Evolutionary conservation across 164 flowering plant genomes (phyloP).

Genomic region (Vitis amurensis): DNA sequence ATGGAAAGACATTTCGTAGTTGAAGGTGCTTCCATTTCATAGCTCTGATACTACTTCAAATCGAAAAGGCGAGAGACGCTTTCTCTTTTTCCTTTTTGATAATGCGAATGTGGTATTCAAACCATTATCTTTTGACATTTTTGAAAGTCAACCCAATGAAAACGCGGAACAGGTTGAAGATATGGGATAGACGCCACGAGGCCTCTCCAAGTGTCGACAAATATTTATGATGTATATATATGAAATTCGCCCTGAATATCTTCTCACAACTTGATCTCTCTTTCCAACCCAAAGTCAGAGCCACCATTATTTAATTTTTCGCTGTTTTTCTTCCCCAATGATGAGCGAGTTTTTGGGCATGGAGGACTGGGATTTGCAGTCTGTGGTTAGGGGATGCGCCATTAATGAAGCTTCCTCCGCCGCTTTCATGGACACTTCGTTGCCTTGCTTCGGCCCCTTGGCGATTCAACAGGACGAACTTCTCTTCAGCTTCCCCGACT

Average conservation of each 20-base stretch:
- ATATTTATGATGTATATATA: no score
- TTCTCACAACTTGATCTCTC: background rate
- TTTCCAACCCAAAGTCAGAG: slow-evolving; percentile 8
- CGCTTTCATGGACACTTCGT: background rate
- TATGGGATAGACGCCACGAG: background rate
- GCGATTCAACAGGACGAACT: slow-evolving; percentile 4
- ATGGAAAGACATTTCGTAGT: no score
- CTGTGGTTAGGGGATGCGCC: slow-evolving; percentile 32
- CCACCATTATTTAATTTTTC: background rate
- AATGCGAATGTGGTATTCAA: no score
- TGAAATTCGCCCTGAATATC: background rate
- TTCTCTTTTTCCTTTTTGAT: no score
- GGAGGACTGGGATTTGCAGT: slow-evolving; percentile 48
- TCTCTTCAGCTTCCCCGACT: slow-evolving; percentile 17
- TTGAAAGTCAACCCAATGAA: slow-evolving; percentile 15
- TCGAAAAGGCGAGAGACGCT: no score
- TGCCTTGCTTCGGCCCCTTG: slow-evolving; percentile 4
- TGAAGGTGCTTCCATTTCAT: no score
- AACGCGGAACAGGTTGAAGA: background rate
- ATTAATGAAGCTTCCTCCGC: background rate
- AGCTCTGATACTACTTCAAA: no score
- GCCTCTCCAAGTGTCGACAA: background rate
- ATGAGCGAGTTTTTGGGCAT: slow-evolving; percentile 11
- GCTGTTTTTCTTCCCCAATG: background rate
- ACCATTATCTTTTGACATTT: slow-evolving; percentile 8